Base-by-base conservation (phyloP, 73 alveolate genomes). In the Symbiodinium natans region DNA sequence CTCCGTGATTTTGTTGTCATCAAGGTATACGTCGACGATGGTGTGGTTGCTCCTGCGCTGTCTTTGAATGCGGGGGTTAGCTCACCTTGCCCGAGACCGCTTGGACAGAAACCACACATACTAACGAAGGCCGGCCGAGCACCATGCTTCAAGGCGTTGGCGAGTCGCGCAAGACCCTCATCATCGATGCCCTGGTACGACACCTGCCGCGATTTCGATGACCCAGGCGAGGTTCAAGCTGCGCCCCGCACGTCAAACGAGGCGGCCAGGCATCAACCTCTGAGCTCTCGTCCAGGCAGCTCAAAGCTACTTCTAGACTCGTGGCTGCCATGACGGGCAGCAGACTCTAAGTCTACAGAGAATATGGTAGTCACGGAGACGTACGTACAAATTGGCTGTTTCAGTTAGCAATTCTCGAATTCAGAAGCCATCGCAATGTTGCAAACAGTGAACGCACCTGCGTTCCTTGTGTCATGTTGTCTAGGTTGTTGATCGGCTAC, bases 1-100 rank as follows among this genome's bases (percentile, higher is more conserved):
- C 36, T 63, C 80, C 80, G 80, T 63, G 80, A 63, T 63, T 25
- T 63, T 63, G 36, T 63, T 63, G 80, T 63, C 80, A 63, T 63
- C 80, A 17, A 63, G 80, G 80, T 63, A 63, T 13, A 63, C 36
- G 80, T 63, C 80, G 80, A 63, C 80, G 19, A 63, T 63, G 36
- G 80, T 63, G 36, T 63, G 29, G 33, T 63, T 63, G 80, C 0
- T 29, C 80, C 80, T 52, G 71, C 71, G 23, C 56, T 8, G 56
- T n/a, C n/a, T n/a, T n/a, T n/a, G n/a, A n/a, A n/a, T n/a, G n/a
- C n/a, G n/a, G n/a, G n/a, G n/a, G n/a, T n/a, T n/a, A n/a, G n/a
- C n/a, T n/a, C n/a, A n/a, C n/a, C n/a, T n/a, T n/a, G n/a, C n/a
- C n/a, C n/a, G n/a, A n/a, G n/a, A n/a, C n/a, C n/a, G n/a, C n/a